Base-by-base conservation (phyloP, 169 alveolate genomes). In the Cardiosporidium cionae region DNA sequence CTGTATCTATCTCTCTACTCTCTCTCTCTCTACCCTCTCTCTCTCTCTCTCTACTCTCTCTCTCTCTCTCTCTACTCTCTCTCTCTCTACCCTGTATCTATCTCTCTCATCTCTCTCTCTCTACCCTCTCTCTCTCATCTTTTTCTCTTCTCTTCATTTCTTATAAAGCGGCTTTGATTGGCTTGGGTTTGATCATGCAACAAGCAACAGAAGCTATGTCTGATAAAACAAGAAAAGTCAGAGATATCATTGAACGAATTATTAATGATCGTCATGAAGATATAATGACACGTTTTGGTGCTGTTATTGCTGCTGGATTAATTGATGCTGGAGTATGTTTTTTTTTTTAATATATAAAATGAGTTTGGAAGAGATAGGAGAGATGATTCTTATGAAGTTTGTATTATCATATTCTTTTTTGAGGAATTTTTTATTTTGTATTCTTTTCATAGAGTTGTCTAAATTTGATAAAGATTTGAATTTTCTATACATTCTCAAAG, bases 211-310 rank as follows among this genome's bases (percentile, higher is more conserved):
- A 86, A 71, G 93, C 93, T 22, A 87, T 79, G 23, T 69, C 72
- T 75, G 65, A 84, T 36, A n/a, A n/a, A n/a, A n/a, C n/a, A n/a
- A n/a, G n/a, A n/a, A n/a, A n/a, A n/a, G 82, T 87, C 44, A 85
- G 88, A 44, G 96, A 93, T 65, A 87, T 87, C 44, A 82, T 92
- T 68, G 84, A 87, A 74, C 87, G 90, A 58, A 93, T 93, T 7
- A 83, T 91, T 27, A 84, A 88, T 1, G 98, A 96, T 65, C 96
- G 95, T 81, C 96, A 94, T 82, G 98, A 96, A 68, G 98, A 96
- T 52, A 86, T 92, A 32, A 89, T 96, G 67, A 93, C 98, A 0
- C 95, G 95, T 76, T 94, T 96, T 87, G 99, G 99, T 27, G 98
- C 98, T 9, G 86, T 89, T 25, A 53, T 95, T 29, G 95, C 97